A percentile compares a stretch with the other conserved stretches of the same genome.
Conservation (phyloP, 2,329 filamentous ascomycete genomes). For the Neonectria faginata region DNA sequence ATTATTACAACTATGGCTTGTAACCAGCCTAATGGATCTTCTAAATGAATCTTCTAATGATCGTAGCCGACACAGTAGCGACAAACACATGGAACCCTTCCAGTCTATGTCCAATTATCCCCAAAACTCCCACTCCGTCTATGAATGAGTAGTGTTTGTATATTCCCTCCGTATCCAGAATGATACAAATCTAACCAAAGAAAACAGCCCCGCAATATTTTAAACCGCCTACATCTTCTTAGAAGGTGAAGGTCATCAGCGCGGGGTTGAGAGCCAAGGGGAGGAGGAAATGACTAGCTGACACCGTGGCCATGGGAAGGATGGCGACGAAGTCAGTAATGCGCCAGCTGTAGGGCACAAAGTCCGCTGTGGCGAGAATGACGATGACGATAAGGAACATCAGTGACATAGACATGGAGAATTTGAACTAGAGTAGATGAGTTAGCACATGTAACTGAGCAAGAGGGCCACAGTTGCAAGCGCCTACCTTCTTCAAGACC, state of each 20-base stretch:
- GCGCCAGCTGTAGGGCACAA: constrained; percentile 73
- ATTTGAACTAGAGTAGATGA: constrained; percentile 70
- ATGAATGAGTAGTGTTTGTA: not conserved
- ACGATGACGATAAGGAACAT: constrained; percentile 71
- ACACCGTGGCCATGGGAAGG: constrained; percentile 79
- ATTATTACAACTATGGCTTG: not conserved
- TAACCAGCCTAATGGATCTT: not conserved
- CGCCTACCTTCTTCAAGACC: constrained; percentile 79
- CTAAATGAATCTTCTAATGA: constrained; percentile 11
- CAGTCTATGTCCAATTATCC: constrained; percentile 4
- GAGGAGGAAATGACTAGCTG: constrained; percentile 75
- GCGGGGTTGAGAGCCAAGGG: constrained; percentile 82
- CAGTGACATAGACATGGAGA: constrained; percentile 72
- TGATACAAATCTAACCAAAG: too few relatives aligned
- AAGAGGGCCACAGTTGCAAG: constrained; percentile 45
- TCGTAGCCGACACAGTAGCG: not conserved
- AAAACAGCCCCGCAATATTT: not conserved
- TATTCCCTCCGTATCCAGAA: not conserved
- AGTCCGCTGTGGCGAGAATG: constrained; percentile 70
- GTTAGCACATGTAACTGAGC: constrained; percentile 33
- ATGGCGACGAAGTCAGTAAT: constrained; percentile 81
- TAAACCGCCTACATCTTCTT: constrained; percentile 42
- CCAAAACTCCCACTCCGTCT: constrained; percentile 7
- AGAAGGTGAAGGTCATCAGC: constrained; percentile 84
- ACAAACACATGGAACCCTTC: constrained; percentile 8